Conservation (phyloP, 2,329 filamentous ascomycete genomes). For the Leptodontidium sp. region DNA sequence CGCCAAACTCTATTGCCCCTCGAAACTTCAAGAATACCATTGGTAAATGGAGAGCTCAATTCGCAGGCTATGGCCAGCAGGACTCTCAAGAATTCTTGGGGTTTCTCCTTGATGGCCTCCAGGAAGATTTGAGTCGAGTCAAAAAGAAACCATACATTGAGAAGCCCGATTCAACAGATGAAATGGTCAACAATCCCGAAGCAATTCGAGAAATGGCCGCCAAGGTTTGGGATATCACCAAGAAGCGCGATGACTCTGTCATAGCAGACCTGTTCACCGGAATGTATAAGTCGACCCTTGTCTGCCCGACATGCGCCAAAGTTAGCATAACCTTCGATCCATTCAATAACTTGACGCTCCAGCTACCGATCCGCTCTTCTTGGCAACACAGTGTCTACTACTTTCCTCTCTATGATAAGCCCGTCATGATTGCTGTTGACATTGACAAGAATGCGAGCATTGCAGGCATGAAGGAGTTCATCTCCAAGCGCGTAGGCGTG, state of each 20-base stretch:
- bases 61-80: slow-evolving; percentile 95
- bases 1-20: slow-evolving; percentile 75
- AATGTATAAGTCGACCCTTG: slow-evolving; percentile 97
- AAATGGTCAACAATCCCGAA: slow-evolving; percentile 84
- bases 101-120: slow-evolving; percentile 91
- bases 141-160: slow-evolving; percentile 97
- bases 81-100: slow-evolving; percentile 97
- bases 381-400: slow-evolving; percentile 81
- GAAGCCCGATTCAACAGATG: slow-evolving; percentile 96
- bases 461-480: slow-evolving; percentile 71
- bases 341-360: slow-evolving; percentile 92
- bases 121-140: slow-evolving; percentile 94
- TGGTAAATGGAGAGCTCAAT: slow-evolving; percentile 81
- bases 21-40: slow-evolving; percentile 84
- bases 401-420: slow-evolving; percentile 76
- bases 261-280: slow-evolving; percentile 96
- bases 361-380: slow-evolving; percentile 84
- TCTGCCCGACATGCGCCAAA: slow-evolving; percentile 90
- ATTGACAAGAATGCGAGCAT: slow-evolving; percentile 79
- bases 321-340: slow-evolving; percentile 99
- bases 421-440: slow-evolving; percentile 79
- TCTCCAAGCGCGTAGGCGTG: slow-evolving; percentile 73
- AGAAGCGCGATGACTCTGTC: slow-evolving; percentile 91
- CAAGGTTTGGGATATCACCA: slow-evolving; percentile 90
- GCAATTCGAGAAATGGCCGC: slow-evolving; percentile 87